Base-by-base conservation (phyloP, 176 grass and related monocot species). In the Juncus effusus region DNA sequence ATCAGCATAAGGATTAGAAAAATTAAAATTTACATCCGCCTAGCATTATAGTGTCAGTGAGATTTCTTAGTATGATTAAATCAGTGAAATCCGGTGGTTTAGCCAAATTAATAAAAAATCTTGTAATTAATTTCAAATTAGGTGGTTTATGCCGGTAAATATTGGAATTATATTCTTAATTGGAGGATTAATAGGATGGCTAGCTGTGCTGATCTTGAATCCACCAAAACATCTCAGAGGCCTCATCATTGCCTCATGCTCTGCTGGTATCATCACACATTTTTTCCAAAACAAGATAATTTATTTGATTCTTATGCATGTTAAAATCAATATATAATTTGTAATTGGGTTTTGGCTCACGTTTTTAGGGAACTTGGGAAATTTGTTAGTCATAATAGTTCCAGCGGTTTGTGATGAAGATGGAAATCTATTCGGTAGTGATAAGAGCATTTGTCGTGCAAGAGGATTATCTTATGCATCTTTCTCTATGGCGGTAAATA, bases 131-230 rank as follows among this genome's bases (percentile, higher is more conserved):
- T 28, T 28, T 28, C 19, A 28, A 13, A 56, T 12, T 58, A 89
- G 86, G 88, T 93, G 89, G 89, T 93, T 87, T 64, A 93, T 93
- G 89, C 89, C 81, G 4, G 67, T 93, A 3, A 93, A 93, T 59
- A 75, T 93, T 10, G 84, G 78, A 4, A 70, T 93, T 41, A 44
- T 64, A 58, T 93, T 88, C 84, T 16, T 93, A 38, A 9, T 77
- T 10, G 89, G 89, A 19, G 84, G 84, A 0, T 14, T 79, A 40
- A 79, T 88, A 1, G 89, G 89, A 15, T 93, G 89, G 81, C 14
- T 85, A 45, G 59, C 50, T 0, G 81, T 80, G 56, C 80, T 79
- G 11, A 4, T 88, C 19, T 76, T 93, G 35, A 66, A 70, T 14
- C 81, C 89, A 2, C 81, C 81, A 4, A 64, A 60, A 38, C 81